A percentile compares a stretch with the other conserved stretches of the same genome.
Conservation (phyloP, 2,329 filamentous ascomycete species). For the Cladosporium colombiae region DNA sequence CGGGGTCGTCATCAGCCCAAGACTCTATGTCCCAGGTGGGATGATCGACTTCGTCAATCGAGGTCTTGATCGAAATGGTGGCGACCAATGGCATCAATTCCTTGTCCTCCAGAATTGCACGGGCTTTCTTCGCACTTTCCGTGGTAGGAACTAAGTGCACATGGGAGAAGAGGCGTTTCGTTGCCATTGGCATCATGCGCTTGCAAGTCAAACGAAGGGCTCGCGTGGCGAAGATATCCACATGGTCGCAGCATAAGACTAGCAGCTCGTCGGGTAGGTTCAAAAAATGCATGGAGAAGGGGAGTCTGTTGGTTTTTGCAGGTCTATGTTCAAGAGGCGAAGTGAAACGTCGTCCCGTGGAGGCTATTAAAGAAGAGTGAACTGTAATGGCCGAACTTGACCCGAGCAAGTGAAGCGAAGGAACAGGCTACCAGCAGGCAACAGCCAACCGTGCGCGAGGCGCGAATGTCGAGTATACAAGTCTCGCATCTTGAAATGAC, state of each 20-base stretch:
- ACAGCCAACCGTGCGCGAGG: neutral
- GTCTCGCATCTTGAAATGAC: neutral
- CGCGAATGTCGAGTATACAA: neutral
- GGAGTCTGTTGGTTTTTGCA: neutral
- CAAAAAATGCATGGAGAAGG: neutral
- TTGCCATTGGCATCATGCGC: neutral
- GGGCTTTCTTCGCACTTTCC: conserved; percentile 4
- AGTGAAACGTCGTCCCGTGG: neutral
- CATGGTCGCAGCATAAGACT: neutral
- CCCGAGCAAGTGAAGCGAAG: neutral
- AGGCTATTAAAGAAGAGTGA: neutral
- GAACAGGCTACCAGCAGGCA: neutral
- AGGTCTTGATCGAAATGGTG: neutral
- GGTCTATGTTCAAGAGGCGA: neutral
- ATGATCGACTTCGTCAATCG: neutral
- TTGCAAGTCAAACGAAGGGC: conserved; percentile 3
- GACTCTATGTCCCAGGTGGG: neutral
- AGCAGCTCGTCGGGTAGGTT: conserved; percentile 10
- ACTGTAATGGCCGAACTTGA: neutral
- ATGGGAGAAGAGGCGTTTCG: neutral
- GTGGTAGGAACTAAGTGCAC: neutral
- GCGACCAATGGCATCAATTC: neutral
- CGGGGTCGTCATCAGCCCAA: neutral
- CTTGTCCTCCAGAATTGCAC: neutral
- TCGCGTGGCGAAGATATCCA: neutral